Conservation (phyloP, 176 grass and related monocot genomes). For the Rhynchospora pubera region DNA sequence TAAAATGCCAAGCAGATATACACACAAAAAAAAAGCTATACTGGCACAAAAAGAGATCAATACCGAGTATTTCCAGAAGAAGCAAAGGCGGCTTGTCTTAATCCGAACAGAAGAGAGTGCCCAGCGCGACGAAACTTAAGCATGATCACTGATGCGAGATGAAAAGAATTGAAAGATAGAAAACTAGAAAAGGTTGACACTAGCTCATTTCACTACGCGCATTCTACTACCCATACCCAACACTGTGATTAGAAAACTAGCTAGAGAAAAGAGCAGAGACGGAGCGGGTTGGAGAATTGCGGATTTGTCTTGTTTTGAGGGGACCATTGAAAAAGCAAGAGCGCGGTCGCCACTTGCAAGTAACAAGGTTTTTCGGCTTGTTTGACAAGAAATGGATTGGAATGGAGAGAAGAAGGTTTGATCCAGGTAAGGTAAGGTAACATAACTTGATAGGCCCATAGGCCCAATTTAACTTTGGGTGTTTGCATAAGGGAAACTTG, state of each 20-base stretch:
- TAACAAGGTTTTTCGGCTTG: not conserved
- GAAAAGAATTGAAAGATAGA: not conserved
- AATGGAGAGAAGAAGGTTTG: not conserved
- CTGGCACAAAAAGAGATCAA: not conserved
- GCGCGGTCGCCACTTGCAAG: not conserved
- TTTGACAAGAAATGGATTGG: not conserved
- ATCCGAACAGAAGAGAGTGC: conserved; percentile 19
- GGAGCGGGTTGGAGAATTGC: not conserved
- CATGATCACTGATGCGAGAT: conserved; percentile 6
- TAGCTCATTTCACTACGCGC: not conserved
- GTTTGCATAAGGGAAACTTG: too few relatives aligned
- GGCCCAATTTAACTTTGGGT: not conserved
- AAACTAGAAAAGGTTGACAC: not conserved
- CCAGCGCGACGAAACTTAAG: conserved; percentile 14
- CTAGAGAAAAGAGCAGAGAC: not conserved
- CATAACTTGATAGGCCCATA: not conserved
- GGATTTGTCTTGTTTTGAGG: not conserved
- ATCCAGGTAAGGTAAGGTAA: not conserved
- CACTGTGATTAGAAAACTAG: not conserved
- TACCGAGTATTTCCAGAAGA: conserved; percentile 17
- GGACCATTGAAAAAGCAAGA: not conserved
- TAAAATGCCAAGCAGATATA: not conserved
- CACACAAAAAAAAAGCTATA: not conserved
- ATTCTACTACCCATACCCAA: too few relatives aligned
- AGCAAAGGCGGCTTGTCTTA: conserved; percentile 4